Evolutionary conservation across 106 monocot genomes (phyloP).

Genomic region (Dendrobium officinale): DNA sequence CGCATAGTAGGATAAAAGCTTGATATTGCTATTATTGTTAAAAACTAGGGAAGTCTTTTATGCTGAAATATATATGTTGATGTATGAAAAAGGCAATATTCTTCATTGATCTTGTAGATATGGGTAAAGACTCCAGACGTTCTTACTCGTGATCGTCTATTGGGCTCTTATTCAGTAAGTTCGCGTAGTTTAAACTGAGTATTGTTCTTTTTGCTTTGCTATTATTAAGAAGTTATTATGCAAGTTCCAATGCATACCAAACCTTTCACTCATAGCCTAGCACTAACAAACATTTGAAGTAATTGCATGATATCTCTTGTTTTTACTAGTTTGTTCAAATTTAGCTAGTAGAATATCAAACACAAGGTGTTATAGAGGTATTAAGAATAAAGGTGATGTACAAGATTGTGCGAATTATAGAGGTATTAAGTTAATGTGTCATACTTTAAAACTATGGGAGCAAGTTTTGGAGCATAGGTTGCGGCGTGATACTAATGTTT

Average conservation of each 20-base stretch:
- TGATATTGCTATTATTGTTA: too few species aligned
- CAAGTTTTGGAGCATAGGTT: too few species aligned
- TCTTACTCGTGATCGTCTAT: slow-evolving; percentile 82
- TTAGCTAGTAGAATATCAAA: neutral
- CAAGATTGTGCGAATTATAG: too few species aligned
- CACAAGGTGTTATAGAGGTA: too few species aligned
- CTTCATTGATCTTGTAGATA: slow-evolving; percentile 34
- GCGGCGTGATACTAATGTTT: too few species aligned
- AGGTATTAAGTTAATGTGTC: too few species aligned
- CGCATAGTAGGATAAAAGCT: too few species aligned
- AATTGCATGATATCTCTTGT: neutral
- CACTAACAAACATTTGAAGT: neutral
- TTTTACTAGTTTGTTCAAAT: neutral
- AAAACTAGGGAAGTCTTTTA: too few species aligned
- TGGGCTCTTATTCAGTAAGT: slow-evolving; percentile 88
- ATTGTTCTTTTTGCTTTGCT: neutral
- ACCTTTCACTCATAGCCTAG: neutral
- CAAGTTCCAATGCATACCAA: neutral
- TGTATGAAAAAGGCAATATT: neutral
- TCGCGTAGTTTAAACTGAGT: neutral
- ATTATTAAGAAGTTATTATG: neutral
- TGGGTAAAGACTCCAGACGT: slow-evolving; percentile 97
- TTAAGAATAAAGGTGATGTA: too few species aligned
- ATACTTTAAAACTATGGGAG: too few species aligned
- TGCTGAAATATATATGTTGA: too few species aligned